Percentiles rank a stretch among this genome's conserved stretches.
These are phyloP conservation scores for Adenanthera pavonina DNA, from an alignment of 306 rosid genomes.

Conservation along the genomic window DNA sequence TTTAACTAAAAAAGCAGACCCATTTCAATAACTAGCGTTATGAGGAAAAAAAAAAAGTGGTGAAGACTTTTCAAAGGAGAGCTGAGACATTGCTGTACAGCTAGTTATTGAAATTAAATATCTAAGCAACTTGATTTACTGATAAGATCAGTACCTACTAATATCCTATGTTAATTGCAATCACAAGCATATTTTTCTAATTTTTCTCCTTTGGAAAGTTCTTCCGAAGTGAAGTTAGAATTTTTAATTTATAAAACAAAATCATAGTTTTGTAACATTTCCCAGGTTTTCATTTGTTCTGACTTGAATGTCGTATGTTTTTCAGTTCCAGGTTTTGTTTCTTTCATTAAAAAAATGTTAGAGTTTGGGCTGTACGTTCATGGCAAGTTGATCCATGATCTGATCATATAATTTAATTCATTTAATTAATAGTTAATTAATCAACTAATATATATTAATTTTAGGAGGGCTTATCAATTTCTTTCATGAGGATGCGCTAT, in stretches of 20 bases:
- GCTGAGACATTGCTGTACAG: too few species aligned
- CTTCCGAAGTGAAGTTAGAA: not conserved
- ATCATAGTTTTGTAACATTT: not conserved
- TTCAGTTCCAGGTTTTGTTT: not conserved
- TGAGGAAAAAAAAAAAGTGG: too few species aligned
- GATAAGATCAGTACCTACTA: too few species aligned
- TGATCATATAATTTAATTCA: not conserved
- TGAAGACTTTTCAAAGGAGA: too few species aligned
- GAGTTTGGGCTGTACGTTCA: not conserved
- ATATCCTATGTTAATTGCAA: too few species aligned
- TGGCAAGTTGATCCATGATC: not conserved
- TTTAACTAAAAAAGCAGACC: too few species aligned
- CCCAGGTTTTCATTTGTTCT: not conserved
- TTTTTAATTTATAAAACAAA: not conserved
- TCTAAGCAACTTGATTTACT: too few species aligned
- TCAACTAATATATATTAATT: not conserved
- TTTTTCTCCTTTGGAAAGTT: too few species aligned
- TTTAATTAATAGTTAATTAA: not conserved
- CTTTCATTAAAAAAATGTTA: not conserved
- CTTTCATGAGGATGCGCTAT: not conserved
- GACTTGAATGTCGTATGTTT: not conserved
- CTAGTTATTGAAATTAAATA: too few species aligned
- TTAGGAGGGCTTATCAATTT: not conserved
- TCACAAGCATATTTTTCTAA: too few species aligned
- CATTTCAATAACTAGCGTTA: too few species aligned